These are phyloP conservation scores for Erysimum cheiri DNA, from an alignment of 441 rosid genomes.

Conservation along the genomic window DNA sequence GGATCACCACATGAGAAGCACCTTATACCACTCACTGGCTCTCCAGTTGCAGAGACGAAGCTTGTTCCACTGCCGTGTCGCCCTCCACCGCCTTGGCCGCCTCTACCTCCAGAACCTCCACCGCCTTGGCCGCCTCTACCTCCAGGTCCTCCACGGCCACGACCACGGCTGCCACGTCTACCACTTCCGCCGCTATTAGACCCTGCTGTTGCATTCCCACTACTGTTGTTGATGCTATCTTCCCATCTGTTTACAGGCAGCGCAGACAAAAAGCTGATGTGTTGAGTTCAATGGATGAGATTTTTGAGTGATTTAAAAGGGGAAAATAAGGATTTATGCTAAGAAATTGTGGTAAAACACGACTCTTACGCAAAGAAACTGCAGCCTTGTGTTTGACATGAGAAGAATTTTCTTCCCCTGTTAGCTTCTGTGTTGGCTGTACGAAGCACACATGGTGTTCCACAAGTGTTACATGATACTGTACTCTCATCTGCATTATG, in stretches of 20 bases:
- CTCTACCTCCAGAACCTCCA: conserved; percentile 54
- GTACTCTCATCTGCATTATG: conserved; percentile 67
- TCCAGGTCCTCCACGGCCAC: too few relatives aligned
- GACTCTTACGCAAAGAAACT: conserved; percentile 78
- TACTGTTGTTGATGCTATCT: conserved; percentile 62
- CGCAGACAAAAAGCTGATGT: conserved; percentile 1
- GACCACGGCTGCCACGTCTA: conserved; percentile 51
- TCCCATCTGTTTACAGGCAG: conserved; percentile 74
- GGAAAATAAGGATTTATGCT: not conserved
- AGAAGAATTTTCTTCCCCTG: conserved; percentile 92
- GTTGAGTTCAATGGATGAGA: conserved; percentile 7
- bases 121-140: too few relatives aligned
- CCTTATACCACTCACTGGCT: conserved; percentile 68
- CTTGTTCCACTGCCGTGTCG: conserved; percentile 49
- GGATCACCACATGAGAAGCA: conserved; percentile 96
- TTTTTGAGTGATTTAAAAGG: not conserved
- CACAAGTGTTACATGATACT: conserved; percentile 71
- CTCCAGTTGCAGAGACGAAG: conserved; percentile 90
- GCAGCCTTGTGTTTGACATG: conserved; percentile 82
- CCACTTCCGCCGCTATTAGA: conserved; percentile 50
- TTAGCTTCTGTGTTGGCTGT: conserved; percentile 89
- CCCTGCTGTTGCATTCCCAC: conserved; percentile 50
- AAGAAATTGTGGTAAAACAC: not conserved
- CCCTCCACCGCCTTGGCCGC: conserved; percentile 51
- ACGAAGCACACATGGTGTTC: conserved; percentile 68